Percentiles rank a stretch among this genome's conserved stretches.
phyloP scores from a whole-genome alignment of 495 filamentous ascomycete genomes.

The Bacidia rubella region DNA sequence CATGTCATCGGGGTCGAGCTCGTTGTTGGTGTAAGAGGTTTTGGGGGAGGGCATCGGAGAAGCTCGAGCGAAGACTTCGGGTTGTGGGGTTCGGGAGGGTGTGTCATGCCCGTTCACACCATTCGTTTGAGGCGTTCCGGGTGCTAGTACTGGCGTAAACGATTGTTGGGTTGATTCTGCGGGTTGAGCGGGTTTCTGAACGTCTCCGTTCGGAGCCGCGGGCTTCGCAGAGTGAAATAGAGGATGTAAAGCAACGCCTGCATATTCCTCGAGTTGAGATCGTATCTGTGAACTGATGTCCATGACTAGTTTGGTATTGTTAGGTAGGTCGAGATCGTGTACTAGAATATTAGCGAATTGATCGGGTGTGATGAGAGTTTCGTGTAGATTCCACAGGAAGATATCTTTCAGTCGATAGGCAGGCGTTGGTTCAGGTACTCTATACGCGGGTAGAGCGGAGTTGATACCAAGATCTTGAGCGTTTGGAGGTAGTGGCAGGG shows the following conservation, averaged over 20 bases:
- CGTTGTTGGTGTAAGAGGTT: conserved; percentile 28
- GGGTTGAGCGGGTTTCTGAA: conserved; percentile 27
- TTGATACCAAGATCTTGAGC: conserved; percentile 48
- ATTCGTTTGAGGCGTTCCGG: conserved; percentile 36
- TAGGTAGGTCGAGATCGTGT: conserved; percentile 86
- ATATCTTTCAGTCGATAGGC: conserved; percentile 81
- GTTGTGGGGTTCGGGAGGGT: conserved; percentile 25
- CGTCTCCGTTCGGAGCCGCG: conserved; percentile 28
- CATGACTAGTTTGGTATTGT: conserved; percentile 46
- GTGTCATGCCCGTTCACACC: conserved; percentile 28
- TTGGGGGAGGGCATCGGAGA: conserved; percentile 32
- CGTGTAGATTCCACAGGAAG: conserved; percentile 96
- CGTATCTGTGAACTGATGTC: conserved; percentile 89
- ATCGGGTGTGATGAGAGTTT: conserved; percentile 86
- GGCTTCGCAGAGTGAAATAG: conserved; percentile 53
- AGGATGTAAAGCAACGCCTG: conserved; percentile 84
- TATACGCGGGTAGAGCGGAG: conserved; percentile 58
- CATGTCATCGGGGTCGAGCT: conserved; percentile 74
- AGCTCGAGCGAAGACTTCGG: conserved; percentile 39
- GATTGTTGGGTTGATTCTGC: conserved; percentile 37
- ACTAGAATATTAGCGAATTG: conserved; percentile 84
- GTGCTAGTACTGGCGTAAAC: conserved; percentile 35
- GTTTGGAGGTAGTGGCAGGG: conserved; percentile 53
- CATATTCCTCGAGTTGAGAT: conserved; percentile 90
- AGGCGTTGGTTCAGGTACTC: conserved; percentile 58